Evolutionary conservation across 495 filamentous ascomycete species (phyloP).

Genomic region (Diplogelasinospora grovesii): DNA sequence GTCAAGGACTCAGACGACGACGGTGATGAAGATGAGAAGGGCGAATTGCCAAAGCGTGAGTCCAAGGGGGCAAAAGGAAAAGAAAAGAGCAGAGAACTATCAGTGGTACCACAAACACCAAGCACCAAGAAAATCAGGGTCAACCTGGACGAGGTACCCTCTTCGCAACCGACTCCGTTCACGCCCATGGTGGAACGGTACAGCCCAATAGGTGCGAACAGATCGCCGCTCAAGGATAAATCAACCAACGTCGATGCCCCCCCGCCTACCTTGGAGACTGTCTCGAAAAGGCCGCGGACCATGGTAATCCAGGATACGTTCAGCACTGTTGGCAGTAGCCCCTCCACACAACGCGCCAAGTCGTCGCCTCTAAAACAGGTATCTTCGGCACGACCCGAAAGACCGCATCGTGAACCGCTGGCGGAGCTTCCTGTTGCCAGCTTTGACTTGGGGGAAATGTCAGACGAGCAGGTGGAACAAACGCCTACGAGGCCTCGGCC

Average conservation of each 20-base stretch:
- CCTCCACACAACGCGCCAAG: slow-evolving; percentile 4
- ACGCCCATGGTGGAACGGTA: slow-evolving; percentile 30
- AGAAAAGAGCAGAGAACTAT: background rate
- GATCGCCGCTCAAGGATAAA: slow-evolving; percentile 32
- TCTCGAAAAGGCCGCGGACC: slow-evolving; percentile 21
- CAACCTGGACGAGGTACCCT: slow-evolving; percentile 32
- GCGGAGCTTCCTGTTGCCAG: slow-evolving; percentile 18
- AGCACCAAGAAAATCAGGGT: slow-evolving; percentile 25
- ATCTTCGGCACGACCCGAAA: slow-evolving; percentile 3
- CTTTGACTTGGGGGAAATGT: slow-evolving; percentile 7
- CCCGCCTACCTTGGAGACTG: slow-evolving; percentile 19
- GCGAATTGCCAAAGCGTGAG: background rate
- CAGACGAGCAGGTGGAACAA: background rate
- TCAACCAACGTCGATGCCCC: slow-evolving; percentile 30
- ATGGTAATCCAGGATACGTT: slow-evolving; percentile 35
- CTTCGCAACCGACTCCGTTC: slow-evolving; percentile 29
- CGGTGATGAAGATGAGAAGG: slow-evolving; percentile 18
- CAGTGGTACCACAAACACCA: slow-evolving; percentile 27
- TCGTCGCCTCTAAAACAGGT: background rate
- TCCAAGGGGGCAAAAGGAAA: slow-evolving; percentile 2
- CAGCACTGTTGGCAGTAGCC: slow-evolving; percentile 24
- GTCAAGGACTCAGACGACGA: slow-evolving; percentile 33
- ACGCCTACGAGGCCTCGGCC: slow-evolving; percentile 6
- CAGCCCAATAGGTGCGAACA: slow-evolving; percentile 8
- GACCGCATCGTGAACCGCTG: slow-evolving; percentile 16